Evolutionary conservation across 805 yeast species (phyloP), one percentile per base, ranked within the genome.

Genomic region (Blastobotrys attinorum): DNA sequence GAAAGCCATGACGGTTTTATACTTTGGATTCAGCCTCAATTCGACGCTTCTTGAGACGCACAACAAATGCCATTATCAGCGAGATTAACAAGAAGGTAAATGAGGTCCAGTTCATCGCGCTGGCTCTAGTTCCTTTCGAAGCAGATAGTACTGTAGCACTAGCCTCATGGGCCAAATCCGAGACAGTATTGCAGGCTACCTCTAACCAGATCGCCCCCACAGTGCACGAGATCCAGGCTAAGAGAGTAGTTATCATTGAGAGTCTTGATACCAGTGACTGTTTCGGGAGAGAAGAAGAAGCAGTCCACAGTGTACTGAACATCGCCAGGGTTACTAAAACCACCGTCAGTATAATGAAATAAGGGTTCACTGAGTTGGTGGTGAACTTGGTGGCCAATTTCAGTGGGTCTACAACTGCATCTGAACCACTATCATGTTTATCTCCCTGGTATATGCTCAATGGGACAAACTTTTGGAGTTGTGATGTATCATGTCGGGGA

Each of bases 151-250:
- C 47, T 1, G 45, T 32, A n/a, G 44, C 35, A 27, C 52, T 47
- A 3, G 58, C 42, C n/a, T 37, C 40, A 13, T 40, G 27, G 8
- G 49, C 51, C 42, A 50, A 39, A 3, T 31, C 22, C 17, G 45
- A 17, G 16, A 47, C 45, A 3, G 54, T 48, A 10, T 45, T 40
- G 3, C 47, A 32, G 7, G 56, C 51, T 2, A 52, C 55, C 17
- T 55, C 48, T 8, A 47, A 42, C 58, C 57, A 53, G 20, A 55
- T 42, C n/a, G 53, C 49, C 6, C 52, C 54, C 8, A 53, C 42
- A 10, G 45, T 41, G 54, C 55, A 49, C 10, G 49, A 31, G 8
- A 46, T 37, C 33, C 47, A 47, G 6, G 56, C 41, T 11, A 42
- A 25, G 3, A 43, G 33, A 16, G 31, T 37, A 8, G 39, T 16